Conservation (phyloP, 2,329 filamentous ascomycete genomes). For the Fusarium palustre region DNA sequence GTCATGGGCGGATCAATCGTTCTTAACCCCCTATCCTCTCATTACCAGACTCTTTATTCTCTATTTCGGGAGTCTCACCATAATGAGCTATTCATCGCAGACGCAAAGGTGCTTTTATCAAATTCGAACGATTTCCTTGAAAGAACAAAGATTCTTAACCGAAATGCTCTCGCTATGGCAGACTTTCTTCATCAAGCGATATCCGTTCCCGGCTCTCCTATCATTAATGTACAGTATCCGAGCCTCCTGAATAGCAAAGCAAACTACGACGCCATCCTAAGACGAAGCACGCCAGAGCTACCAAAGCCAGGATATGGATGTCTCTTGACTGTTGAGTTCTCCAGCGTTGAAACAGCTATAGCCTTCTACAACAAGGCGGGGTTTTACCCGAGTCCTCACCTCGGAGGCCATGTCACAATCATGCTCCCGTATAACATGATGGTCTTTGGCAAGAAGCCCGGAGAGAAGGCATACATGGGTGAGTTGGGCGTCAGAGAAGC, state of each 20-base stretch:
- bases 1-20: slow-evolving; percentile 65
- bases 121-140: slow-evolving; percentile 60
- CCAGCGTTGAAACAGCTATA: slow-evolving; percentile 52
- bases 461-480: slow-evolving; percentile 54
- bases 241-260: slow-evolving; percentile 50
- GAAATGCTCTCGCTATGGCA: slow-evolving; percentile 59
- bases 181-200: slow-evolving; percentile 51
- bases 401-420: slow-evolving; percentile 65
- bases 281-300: slow-evolving; percentile 57
- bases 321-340: slow-evolving; percentile 65
- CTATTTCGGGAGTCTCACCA: slow-evolving; percentile 45
- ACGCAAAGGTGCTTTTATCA: slow-evolving; percentile 59
- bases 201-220: slow-evolving; percentile 49
- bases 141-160: slow-evolving; percentile 55
- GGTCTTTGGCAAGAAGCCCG: slow-evolving; percentile 56
- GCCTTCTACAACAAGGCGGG: slow-evolving; percentile 64
- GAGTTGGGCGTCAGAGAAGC: slow-evolving; percentile 54
- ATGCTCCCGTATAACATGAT: slow-evolving; percentile 60
- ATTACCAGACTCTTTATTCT: slow-evolving; percentile 54
- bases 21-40: slow-evolving; percentile 60
- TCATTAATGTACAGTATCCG: slow-evolving; percentile 61
- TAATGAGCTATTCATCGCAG: slow-evolving; percentile 62
- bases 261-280: slow-evolving; percentile 53
- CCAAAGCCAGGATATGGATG: slow-evolving; percentile 65
- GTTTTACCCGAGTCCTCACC: slow-evolving; percentile 64